Base-by-base conservation (phyloP, 83 land plant genomes). In the Diphasiastrum complanatum region DNA sequence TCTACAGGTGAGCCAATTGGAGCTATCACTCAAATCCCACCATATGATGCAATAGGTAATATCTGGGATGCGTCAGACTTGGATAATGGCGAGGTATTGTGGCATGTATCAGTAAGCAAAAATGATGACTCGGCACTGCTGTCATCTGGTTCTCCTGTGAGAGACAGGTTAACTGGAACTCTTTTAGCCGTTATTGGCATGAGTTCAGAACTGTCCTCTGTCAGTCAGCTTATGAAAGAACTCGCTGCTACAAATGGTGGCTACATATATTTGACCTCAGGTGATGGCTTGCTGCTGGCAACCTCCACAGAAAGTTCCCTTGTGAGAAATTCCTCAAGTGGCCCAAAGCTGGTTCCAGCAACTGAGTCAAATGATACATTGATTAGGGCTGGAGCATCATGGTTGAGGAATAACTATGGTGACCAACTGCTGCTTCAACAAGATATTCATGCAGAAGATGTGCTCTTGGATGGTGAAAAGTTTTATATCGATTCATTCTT, bases 71-170 rank as follows among this genome's bases (percentile, higher is more conserved):
- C 76, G 29, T 81, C 86, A 26, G 62, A 70, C 46, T 70, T 87
- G 26, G 76, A 77, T 48, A 77, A 76, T 66, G 85, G 84, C n/a
- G 72, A 60, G 3, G 83, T 84, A 20, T 64, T 85, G 25, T 87
- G 92, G 92, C 85, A 80, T 73, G 78, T 86, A 1, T 58, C 85
- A 14, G 85, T 87, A 1, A 80, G 83, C 75, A 76, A 78, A 20
- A 69, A 47, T 61, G 55, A 71, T 30, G 81, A 78, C 57, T 70
- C 82, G 11, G 84, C 85, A 1, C 61, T 86, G 31, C 78, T 86
- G 61, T 83, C 92, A 27, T 83, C 88, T 35, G 88, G 85, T 45
- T 64, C 86, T 60, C 82, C 85, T 20, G 81, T 86, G 5, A 54
- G 72, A 61, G 76, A 72, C 60, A 63, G 74, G 33, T 46, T 72